Conservation (phyloP, 225 moss, liverwort and hornwort species). For the Physcomitrium patens region DNA sequence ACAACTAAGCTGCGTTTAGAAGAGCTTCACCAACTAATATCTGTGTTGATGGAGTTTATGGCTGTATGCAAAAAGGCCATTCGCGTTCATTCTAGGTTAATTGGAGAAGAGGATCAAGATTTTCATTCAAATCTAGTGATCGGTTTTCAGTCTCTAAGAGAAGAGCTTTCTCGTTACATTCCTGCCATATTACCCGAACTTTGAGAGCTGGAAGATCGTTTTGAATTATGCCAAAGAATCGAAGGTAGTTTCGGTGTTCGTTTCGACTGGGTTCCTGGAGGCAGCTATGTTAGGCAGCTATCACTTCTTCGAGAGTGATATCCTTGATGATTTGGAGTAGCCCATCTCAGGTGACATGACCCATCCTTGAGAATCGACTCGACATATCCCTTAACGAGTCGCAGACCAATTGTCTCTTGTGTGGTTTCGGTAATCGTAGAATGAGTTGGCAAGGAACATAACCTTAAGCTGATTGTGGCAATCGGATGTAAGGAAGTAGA, state of each 20-base stretch:
- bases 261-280: conserved; percentile 8
- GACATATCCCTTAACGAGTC: conserved; percentile 2
- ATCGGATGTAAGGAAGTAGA: conserved; percentile 24
- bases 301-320: background rate
- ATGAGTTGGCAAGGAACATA: conserved; percentile 25
- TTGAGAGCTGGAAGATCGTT: conserved; percentile 40
- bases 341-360: conserved; percentile 23
- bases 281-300: conserved; percentile 14
- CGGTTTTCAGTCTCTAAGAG: conserved; percentile 94
- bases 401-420: conserved; percentile 20
- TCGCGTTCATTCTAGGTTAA: conserved; percentile 84
- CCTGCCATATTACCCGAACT: conserved; percentile 94
- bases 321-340: conserved; percentile 8
- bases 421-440: conserved; percentile 22
- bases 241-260: conserved; percentile 12
- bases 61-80: conserved; percentile 97
- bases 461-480: conserved; percentile 27
- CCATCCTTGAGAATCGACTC: conserved; percentile 7
- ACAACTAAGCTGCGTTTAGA: conserved; percentile 81
- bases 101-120: conserved; percentile 97
- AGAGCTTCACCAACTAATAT: conserved; percentile 97
- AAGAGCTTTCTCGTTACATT: conserved; percentile 95
- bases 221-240: conserved; percentile 24
- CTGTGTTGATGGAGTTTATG: conserved; percentile 96
- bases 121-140: conserved; percentile 97